Evolutionary conservation across 768 basidiomycete genomes (phyloP).

Genomic region (Tricholoma sp.): DNA sequence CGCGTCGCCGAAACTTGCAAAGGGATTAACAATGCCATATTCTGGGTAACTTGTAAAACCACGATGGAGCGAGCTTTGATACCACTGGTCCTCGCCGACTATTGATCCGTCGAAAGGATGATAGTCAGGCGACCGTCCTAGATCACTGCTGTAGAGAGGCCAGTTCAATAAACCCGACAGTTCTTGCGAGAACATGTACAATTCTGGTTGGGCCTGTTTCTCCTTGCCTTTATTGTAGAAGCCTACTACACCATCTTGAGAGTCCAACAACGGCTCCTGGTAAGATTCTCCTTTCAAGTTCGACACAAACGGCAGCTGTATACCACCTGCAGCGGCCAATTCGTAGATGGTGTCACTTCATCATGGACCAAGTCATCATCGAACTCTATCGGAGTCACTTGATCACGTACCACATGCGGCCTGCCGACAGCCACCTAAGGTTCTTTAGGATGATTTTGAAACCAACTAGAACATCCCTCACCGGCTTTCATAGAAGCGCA

Average conservation of each 20-base stretch:
- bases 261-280: not conserved
- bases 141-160: not conserved
- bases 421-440: conserved; percentile 36
- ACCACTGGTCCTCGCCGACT: not conserved
- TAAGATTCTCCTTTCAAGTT: not conserved
- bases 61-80: not conserved
- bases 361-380: not conserved
- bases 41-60: not conserved
- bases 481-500: conserved; percentile 38
- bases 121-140: not conserved
- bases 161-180: not conserved
- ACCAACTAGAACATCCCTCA: conserved; percentile 13
- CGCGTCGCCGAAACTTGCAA: not conserved
- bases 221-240: not conserved
- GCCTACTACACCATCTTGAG: not conserved
- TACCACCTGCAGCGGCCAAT: conserved; percentile 27
- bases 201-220: not conserved
- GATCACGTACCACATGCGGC: conserved; percentile 32
- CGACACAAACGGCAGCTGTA: not conserved
- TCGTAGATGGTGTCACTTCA: conserved; percentile 33
- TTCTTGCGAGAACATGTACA: not conserved
- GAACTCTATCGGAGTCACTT: not conserved
- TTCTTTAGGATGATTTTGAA: not conserved
- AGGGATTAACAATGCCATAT: not conserved
- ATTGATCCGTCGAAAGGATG: not conserved